Evolutionary conservation across 495 filamentous ascomycete genomes (phyloP).

Genomic region (Talaromyces borbonicus): DNA sequence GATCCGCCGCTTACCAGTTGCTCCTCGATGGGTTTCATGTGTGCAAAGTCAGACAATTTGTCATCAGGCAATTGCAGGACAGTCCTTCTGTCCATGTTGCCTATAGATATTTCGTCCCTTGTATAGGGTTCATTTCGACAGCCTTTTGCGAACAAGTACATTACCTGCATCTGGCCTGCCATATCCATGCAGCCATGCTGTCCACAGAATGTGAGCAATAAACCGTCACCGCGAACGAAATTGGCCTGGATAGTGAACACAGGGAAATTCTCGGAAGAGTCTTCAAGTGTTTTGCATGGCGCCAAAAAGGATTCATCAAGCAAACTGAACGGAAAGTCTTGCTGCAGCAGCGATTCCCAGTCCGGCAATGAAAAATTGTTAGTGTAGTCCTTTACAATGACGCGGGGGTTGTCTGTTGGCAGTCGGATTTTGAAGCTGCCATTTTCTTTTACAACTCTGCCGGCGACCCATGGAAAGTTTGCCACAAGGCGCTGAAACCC

Average conservation of each 20-base stretch:
- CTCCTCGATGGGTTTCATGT: constrained; percentile 13
- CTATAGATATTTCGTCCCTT: constrained; percentile 29
- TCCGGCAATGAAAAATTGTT: constrained; percentile 25
- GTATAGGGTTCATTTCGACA: constrained; percentile 38
- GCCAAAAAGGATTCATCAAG: constrained; percentile 39
- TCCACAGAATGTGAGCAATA: constrained; percentile 35
- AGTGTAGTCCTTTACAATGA: constrained; percentile 35
- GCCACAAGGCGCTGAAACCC: constrained; percentile 27
- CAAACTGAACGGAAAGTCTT: constrained; percentile 42
- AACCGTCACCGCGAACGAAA: constrained; percentile 39
- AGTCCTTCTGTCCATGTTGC: constrained; percentile 33
- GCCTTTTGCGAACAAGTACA: constrained; percentile 43
- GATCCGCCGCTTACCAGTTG: too few species aligned
- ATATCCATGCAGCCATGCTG: constrained; percentile 46
- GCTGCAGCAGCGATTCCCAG: constrained; percentile 28
- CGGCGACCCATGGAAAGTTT: constrained; percentile 45
- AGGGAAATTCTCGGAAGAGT: constrained; percentile 19
- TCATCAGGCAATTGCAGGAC: constrained; percentile 34
- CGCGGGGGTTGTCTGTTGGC: constrained; percentile 18
- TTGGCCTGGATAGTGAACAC: constrained; percentile 44
- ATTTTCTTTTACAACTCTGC: constrained; percentile 39
- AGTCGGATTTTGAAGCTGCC: constrained; percentile 34
- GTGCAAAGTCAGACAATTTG: constrained; percentile 20
- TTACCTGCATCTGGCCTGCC: constrained; percentile 40
- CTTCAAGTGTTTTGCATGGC: constrained; percentile 33